Evolutionary conservation across 2,329 filamentous ascomycete species (phyloP).

Genomic region (Phoma sp.): DNA sequence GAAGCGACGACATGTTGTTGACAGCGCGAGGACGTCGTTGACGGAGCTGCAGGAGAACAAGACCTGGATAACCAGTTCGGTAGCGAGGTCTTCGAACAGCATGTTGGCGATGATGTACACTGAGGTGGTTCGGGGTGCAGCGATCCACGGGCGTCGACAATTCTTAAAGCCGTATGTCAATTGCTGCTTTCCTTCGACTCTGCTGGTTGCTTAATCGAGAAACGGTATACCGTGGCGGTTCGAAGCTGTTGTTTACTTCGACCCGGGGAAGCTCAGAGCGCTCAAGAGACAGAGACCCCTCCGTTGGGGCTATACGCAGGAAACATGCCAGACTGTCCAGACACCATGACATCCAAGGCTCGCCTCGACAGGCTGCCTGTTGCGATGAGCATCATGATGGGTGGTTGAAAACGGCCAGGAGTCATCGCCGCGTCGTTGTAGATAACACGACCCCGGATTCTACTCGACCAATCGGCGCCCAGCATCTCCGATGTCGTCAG

Average conservation of each 20-base stretch:
- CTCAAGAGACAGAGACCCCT: constrained; percentile 59
- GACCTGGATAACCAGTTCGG: constrained; percentile 65
- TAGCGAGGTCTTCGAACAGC: constrained; percentile 63
- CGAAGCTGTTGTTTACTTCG: constrained; percentile 36
- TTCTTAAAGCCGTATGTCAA: not conserved
- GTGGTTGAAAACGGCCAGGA: constrained; percentile 25
- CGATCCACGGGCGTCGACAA: not conserved
- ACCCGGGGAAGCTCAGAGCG: constrained; percentile 33
- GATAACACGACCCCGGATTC: constrained; percentile 21
- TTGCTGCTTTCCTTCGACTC: not conserved
- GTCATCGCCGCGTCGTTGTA: constrained; percentile 24
- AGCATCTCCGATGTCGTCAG: constrained; percentile 23
- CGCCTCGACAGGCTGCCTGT: constrained; percentile 37
- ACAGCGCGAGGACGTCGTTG: constrained; percentile 61
- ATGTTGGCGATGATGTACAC: constrained; percentile 50
- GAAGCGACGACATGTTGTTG: constrained; percentile 63
- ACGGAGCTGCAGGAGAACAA: constrained; percentile 62
- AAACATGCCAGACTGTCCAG: constrained; percentile 36
- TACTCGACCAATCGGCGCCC: constrained; percentile 27
- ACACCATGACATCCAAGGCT: constrained; percentile 28
- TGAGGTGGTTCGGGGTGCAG: not conserved
- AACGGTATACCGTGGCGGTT: constrained; percentile 25
- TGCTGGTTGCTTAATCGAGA: not conserved
- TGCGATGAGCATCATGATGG: constrained; percentile 38
- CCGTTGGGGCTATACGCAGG: constrained; percentile 61